Percentiles rank a stretch among this genome's conserved stretches.
phyloP scores from a whole-genome alignment of 345 rosid genomes.

The Camelina hispida region DNA sequence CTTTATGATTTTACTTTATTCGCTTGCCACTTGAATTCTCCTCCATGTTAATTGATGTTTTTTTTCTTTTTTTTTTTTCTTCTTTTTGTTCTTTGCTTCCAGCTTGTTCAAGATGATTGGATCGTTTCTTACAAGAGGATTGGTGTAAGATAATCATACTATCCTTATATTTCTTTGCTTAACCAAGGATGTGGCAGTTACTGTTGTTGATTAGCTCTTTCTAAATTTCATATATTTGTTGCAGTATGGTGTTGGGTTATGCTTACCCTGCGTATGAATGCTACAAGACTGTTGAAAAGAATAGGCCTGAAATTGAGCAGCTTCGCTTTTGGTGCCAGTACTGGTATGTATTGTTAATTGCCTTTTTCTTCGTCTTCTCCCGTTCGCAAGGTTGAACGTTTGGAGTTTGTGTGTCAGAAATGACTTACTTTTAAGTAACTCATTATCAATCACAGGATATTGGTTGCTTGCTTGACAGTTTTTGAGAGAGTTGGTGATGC shows the following conservation, averaged over 20 bases:
- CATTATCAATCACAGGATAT: conserved; percentile 56
- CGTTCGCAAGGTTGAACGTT: not conserved
- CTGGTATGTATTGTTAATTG: conserved; percentile 54
- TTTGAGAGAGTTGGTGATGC: conserved; percentile 75
- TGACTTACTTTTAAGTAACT: not conserved
- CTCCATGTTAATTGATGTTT: conserved; percentile 7
- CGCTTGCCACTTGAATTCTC: not conserved
- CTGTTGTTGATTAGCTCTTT: conserved; percentile 6
- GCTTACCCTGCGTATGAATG: conserved; percentile 87
- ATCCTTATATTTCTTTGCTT: conserved; percentile 8
- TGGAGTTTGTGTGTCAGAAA: not conserved
- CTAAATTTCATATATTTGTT: not conserved
- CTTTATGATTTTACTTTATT: not conserved
- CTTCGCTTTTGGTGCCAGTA: conserved; percentile 87
- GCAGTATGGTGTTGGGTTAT: conserved; percentile 74
- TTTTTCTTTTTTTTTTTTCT: too few species aligned
- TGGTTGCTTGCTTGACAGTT: conserved; percentile 71
- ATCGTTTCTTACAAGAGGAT: conserved; percentile 67
- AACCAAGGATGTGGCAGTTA: not conserved
- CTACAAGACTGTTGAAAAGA: conserved; percentile 68
- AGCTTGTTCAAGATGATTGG: conserved; percentile 55
- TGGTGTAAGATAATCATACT: conserved; percentile 52
- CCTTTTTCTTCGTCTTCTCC: not conserved
- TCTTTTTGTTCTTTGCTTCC: not conserved
- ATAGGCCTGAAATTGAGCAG: conserved; percentile 53